phyloP scores from a whole-genome alignment of 2,329 filamentous ascomycete genomes.

The Penicillium griseofulvum region DNA sequence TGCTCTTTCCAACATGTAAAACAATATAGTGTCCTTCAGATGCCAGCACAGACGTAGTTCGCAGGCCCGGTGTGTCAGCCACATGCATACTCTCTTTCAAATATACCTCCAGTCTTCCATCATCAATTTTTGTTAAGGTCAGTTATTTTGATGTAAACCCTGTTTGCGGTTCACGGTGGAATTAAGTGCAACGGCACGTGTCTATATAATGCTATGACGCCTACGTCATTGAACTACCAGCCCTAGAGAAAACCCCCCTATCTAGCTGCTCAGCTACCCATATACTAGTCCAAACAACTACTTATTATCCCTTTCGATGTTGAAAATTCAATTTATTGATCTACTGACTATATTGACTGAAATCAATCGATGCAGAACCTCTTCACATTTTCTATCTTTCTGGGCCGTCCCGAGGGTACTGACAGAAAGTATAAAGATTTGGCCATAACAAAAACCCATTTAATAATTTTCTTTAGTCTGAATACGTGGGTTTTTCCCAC shows the following conservation, averaged over 20 bases:
- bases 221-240: too few species aligned
- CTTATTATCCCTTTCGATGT: background rate
- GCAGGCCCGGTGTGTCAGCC: background rate
- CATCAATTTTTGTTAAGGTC: too few species aligned
- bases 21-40: too few species aligned
- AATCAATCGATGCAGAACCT: background rate
- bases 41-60: too few species aligned
- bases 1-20: background rate
- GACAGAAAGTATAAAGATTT: background rate
- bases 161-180: too few species aligned
- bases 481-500: background rate
- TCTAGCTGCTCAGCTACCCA: background rate
- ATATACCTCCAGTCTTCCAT: too few species aligned
- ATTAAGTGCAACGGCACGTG: too few species aligned
- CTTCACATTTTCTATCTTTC: background rate
- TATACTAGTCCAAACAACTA: background rate
- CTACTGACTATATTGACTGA: background rate
- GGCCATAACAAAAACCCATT: background rate
- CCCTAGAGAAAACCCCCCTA: too few species aligned
- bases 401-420: accelerated
- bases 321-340: background rate
- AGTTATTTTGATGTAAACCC: too few species aligned
- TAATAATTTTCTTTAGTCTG: background rate
- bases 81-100: too few species aligned
- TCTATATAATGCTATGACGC: background rate